A percentile compares a stretch with the other conserved stretches of the same genome.
These are phyloP conservation scores for Penicillium brevicompactum DNA, from an alignment of 2,329 filamentous ascomycete species.

Conservation along the genomic window DNA sequence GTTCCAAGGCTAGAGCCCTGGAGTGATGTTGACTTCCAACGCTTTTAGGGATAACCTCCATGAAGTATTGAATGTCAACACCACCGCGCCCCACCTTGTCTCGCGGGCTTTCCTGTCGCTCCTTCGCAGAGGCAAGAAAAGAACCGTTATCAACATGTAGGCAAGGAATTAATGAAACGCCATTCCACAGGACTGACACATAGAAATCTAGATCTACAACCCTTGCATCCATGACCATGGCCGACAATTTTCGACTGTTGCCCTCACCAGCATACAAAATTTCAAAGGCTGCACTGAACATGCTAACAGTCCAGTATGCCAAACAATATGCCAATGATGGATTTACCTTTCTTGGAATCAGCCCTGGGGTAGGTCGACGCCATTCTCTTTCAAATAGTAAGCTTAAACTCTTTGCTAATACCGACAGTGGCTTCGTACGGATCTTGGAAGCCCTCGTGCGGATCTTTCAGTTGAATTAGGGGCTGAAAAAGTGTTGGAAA, in stretches of 20 bases:
- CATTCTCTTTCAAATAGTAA: not conserved
- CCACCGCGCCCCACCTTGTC: slow-evolving; percentile 43
- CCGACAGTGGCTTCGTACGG: slow-evolving; percentile 50
- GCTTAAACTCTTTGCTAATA: not conserved
- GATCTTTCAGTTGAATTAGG: slow-evolving; percentile 47
- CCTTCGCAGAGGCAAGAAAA: slow-evolving; percentile 41
- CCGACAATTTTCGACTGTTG: slow-evolving; percentile 29
- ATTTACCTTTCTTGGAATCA: slow-evolving; percentile 47
- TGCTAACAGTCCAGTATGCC: slow-evolving; percentile 46
- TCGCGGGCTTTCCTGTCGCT: slow-evolving; percentile 45
- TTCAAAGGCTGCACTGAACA: slow-evolving; percentile 53
- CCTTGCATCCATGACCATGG: slow-evolving; percentile 44
- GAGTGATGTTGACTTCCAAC: not conserved
- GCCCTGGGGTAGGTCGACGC: slow-evolving; percentile 47
- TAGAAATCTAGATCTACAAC: slow-evolving; percentile 39
- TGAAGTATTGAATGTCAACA: slow-evolving; percentile 46
- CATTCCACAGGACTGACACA: not conserved
- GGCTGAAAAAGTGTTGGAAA: slow-evolving; percentile 42
- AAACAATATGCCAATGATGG: slow-evolving; percentile 38
- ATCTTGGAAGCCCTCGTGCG: slow-evolving; percentile 44
- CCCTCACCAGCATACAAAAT: slow-evolving; percentile 47
- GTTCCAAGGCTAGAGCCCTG: no score
- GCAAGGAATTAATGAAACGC: not conserved
- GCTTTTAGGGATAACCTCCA: slow-evolving; percentile 38
- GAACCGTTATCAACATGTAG: slow-evolving; percentile 51